These are phyloP conservation scores for Claviceps quebecensis DNA, from an alignment of 2,329 filamentous ascomycete species.

Conservation along the genomic window DNA sequence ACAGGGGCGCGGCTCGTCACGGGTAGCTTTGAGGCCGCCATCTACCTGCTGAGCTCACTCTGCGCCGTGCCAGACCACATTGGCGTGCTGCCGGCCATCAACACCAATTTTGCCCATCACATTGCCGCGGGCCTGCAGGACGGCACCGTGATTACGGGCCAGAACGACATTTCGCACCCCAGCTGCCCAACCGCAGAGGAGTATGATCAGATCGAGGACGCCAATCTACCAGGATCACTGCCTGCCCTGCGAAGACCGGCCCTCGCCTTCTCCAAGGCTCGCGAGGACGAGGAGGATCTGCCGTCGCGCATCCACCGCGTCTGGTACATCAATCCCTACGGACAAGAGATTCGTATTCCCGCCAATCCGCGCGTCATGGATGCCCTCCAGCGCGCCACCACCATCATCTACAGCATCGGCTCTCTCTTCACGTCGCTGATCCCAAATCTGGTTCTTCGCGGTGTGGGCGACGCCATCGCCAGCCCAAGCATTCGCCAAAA, in stretches of 20 bases:
- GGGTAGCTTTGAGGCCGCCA: conserved; percentile 81
- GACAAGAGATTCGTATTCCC: conserved; percentile 80
- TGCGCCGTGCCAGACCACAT: conserved; percentile 69
- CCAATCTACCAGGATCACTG: conserved; percentile 67
- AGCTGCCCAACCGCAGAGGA: conserved; percentile 46
- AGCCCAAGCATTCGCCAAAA: conserved; percentile 43
- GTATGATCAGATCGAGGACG: conserved; percentile 61
- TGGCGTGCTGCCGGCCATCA: conserved; percentile 75
- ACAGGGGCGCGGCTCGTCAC: conserved; percentile 82
- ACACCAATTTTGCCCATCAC: conserved; percentile 90
- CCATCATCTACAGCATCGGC: conserved; percentile 85
- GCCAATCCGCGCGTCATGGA: conserved; percentile 70
- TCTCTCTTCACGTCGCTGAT: conserved; percentile 82
- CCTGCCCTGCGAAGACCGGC: conserved; percentile 68
- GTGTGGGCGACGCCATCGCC: conserved; percentile 49
- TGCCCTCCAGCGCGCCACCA: conserved; percentile 48
- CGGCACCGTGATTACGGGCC: conserved; percentile 69
- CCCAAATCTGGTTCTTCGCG: conserved; percentile 62
- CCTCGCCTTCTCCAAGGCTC: conserved; percentile 62
- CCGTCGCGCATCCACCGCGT: conserved; percentile 64
- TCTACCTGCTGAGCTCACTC: conserved; percentile 77
- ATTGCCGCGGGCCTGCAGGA: conserved; percentile 73
- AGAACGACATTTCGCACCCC: conserved; percentile 86
- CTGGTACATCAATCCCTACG: conserved; percentile 98
- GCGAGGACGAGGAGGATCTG: conserved; percentile 55